Base-by-base conservation (phyloP, 208 protist genomes). In the Acanthamoeba sp. region DNA sequence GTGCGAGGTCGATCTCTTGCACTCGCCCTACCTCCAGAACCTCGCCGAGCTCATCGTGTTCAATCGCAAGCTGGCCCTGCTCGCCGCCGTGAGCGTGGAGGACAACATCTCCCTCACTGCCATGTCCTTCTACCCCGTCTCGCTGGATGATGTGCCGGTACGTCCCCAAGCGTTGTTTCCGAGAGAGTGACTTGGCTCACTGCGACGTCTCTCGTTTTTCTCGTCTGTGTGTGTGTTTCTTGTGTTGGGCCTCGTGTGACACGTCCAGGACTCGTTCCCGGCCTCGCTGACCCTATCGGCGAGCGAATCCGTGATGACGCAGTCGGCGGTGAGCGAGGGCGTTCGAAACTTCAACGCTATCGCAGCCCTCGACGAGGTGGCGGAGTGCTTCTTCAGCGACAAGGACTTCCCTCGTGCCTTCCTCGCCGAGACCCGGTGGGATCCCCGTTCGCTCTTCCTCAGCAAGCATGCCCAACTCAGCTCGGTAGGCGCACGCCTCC, bases 391-490 rank as follows among this genome's bases (percentile, higher is more conserved):
- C 78, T 40, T 87, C 45, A 59, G 78, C 45, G 78, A 87, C n/a
- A 87, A 87, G 29, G 78, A 87, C 45, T 87, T 87, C 78, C 78
- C 78, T 7, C 78, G 78, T 20, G 40, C 78, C 18, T 87, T 87
- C 48, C 38, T 87, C 2, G 40, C 45, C 18, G 29, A 55, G 16
- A 38, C 34, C n/a, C 38, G 34, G 18, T 87, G 78, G 78, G 24
- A 38, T 22, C 45, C 78, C 9, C 78, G 78, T 10, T 87, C 78
- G 45, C 40, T 87, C 78, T 87, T 62, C 29, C 78, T 87, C 38
- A 59, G 78, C 78, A 52, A 59, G 45, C 78, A 12, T 4, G 78
- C 78, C 29, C 78, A 59, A 59, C 78, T 87, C 27, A 87, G 78
- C 27, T 62, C 78, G 45, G 78, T 87, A 87, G 18, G 66, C 29